A percentile compares a stretch with the other conserved stretches of the same genome.
phyloP scores from a whole-genome alignment of 1,139 yeast genomes.

The Debaryomycetaceae sp. region DNA sequence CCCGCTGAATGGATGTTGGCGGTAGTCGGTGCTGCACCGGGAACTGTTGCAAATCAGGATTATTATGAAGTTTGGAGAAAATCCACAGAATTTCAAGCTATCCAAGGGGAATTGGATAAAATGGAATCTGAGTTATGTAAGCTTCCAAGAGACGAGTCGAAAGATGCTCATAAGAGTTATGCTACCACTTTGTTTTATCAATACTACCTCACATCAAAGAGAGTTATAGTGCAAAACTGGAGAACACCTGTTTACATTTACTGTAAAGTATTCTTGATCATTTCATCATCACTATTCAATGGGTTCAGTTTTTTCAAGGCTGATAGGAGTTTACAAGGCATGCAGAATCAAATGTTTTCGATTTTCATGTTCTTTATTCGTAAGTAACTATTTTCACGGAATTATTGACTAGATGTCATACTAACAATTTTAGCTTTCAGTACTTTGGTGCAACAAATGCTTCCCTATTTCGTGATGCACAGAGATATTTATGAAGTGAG shows the following conservation, averaged over 20 bases:
- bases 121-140: constrained; percentile 46
- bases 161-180: constrained; percentile 34
- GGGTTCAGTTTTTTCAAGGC: constrained; percentile 78
- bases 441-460: constrained; percentile 66
- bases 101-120: constrained; percentile 35
- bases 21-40: constrained; percentile 80
- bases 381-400: neutral
- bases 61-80: constrained; percentile 64
- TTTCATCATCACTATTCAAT: constrained; percentile 54
- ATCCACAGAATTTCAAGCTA: constrained; percentile 50
- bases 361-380: constrained; percentile 62
- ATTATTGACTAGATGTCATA: neutral
- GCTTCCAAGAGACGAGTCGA: constrained; percentile 28
- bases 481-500: constrained; percentile 85
- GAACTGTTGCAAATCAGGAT: constrained; percentile 62
- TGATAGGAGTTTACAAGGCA: constrained; percentile 53
- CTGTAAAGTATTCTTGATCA: constrained; percentile 56
- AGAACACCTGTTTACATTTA: constrained; percentile 72
- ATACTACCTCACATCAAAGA: constrained; percentile 45
- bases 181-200: constrained; percentile 50
- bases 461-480: constrained; percentile 68
- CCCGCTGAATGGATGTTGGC: constrained; percentile 86
- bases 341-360: constrained; percentile 65
- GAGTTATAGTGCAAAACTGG: constrained; percentile 66
- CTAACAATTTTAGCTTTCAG: constrained; percentile 33